These are phyloP conservation scores for Mycena latifolia DNA, from an alignment of 768 basidiomycete species.

Conservation along the genomic window DNA sequence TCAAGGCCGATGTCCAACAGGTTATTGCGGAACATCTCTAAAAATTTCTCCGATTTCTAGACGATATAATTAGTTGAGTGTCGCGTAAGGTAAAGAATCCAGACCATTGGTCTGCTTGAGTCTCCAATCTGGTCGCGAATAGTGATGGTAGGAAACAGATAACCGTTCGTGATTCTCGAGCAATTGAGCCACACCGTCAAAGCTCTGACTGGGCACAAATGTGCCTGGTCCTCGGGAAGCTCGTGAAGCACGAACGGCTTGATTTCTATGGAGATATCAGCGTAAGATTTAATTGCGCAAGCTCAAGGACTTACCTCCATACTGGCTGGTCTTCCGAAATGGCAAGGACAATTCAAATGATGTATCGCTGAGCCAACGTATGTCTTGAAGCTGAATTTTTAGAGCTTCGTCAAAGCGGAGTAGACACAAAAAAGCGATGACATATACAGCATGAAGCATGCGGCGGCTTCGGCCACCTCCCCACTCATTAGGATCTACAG, in stretches of 20 bases:
- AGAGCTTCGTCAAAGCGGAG: constrained; percentile 50
- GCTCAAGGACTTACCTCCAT: constrained; percentile 37
- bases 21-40: constrained; percentile 54
- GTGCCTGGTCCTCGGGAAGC: constrained; percentile 40
- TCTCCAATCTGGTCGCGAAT: constrained; percentile 43
- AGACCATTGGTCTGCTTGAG: constrained; percentile 42
- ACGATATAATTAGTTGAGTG: background rate
- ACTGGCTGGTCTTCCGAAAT: constrained; percentile 45
- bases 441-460: constrained; percentile 48
- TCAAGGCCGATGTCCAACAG: constrained; percentile 54
- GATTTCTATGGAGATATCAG: background rate
- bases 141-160: constrained; percentile 48
- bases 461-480: constrained; percentile 42
- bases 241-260: constrained; percentile 43
- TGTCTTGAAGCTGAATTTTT: constrained; percentile 46
- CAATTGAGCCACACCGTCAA: constrained; percentile 44
- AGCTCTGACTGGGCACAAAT: constrained; percentile 51
- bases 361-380: constrained; percentile 24
- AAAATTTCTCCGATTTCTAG: constrained; percentile 51
- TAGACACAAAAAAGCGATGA: constrained; percentile 49
- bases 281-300: background rate
- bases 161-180: constrained; percentile 41
- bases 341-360: constrained; percentile 39
- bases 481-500: constrained; percentile 40
- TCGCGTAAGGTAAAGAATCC: background rate